Base-by-base conservation (phyloP, 2,329 filamentous ascomycete species). In the Beauveria bassiana region DNA sequence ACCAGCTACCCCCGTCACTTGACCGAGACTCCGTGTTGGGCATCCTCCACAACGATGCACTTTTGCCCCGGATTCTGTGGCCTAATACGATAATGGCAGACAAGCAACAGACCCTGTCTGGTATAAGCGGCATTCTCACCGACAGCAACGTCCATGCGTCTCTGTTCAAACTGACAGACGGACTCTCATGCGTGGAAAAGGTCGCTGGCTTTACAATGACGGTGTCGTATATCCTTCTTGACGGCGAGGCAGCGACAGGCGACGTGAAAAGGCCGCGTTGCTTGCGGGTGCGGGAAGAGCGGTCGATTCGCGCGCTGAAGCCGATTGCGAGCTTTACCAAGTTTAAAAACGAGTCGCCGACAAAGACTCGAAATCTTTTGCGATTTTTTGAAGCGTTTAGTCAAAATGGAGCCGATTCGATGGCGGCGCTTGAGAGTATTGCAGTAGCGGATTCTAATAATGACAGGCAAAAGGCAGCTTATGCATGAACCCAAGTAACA, bases 121-220 rank as follows among this genome's bases (percentile, higher is more conserved):
- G 54, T 20, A 28, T 57, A 14, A 31, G 40, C 7, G 54, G 54
- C 1, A 18, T 46, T 10, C 43, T 57, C 2, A n/a, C 28, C 3
- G 45, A 57, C 43, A 40, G 8, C n/a, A 26, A 40, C 5, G 12
- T 57, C 28, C 10, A 28, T 9, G 54, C 47, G 14, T 24, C 54
- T 22, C 28, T 57, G 12, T n/a, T 46, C 3, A 57, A 49, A 12
- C 14, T 46, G 14, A 14, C 28, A 22, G 55, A 58, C 28, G 55
- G 55, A 28, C 20, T 51, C 0, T 43, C 46, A 1, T 51, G 56
- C 22, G 46, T 31, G 8, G 56, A 59, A 14, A 59, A 51, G 38
- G 8, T 59, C 7, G 56, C 31, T 20, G 46, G 56, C 56, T 59
- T 59, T 28, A 59, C 56, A n/a, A 51, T 59, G 46, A 59, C 56